phyloP scores from a whole-genome alignment of 2,329 filamentous ascomycete species.

The Cladosporium phlei region DNA sequence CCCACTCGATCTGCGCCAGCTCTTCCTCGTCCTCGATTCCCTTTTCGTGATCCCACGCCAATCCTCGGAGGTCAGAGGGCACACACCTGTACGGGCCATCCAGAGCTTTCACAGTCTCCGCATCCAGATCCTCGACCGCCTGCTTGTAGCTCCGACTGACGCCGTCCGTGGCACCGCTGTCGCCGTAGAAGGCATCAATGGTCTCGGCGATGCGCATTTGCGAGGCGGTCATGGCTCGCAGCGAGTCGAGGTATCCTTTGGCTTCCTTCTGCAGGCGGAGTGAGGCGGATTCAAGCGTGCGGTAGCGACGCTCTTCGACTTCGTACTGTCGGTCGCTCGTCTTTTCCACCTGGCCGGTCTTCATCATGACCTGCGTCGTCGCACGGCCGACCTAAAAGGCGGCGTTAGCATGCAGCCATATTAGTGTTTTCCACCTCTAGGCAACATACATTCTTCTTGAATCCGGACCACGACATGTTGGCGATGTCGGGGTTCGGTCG shows the following conservation, averaged over 20 bases:
- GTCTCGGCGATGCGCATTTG: conserved; percentile 99
- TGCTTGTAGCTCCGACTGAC: conserved; percentile 97
- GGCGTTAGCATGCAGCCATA: conserved; percentile 66
- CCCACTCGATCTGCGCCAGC: conserved; percentile 23
- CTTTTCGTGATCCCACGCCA: conserved; percentile 19
- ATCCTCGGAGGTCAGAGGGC: conserved; percentile 17
- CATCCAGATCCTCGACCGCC: conserved; percentile 93
- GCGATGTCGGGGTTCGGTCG: conserved; percentile 20
- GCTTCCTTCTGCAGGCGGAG: conserved; percentile 93
- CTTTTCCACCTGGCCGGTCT: conserved; percentile 97
- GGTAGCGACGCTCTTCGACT: conserved; percentile 86
- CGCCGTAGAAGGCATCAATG: conserved; percentile 98
- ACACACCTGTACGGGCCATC: conserved; percentile 84
- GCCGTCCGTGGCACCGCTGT: conserved; percentile 88
- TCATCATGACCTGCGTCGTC: conserved; percentile 99
- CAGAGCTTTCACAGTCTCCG: conserved; percentile 96
- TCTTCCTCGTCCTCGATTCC: conserved; percentile 16
- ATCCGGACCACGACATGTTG: conserved; percentile 58
- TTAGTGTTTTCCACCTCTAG: conserved; percentile 32
- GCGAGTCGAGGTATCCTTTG: conserved; percentile 93
- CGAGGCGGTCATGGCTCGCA: conserved; percentile 97
- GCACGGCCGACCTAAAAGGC: conserved; percentile 87
- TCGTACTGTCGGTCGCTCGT: conserved; percentile 98
- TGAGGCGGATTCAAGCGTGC: conserved; percentile 93
- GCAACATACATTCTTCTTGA: conserved; percentile 33